Conservation (phyloP, 2,329 filamentous ascomycete species). For the Apiospora koreana region DNA sequence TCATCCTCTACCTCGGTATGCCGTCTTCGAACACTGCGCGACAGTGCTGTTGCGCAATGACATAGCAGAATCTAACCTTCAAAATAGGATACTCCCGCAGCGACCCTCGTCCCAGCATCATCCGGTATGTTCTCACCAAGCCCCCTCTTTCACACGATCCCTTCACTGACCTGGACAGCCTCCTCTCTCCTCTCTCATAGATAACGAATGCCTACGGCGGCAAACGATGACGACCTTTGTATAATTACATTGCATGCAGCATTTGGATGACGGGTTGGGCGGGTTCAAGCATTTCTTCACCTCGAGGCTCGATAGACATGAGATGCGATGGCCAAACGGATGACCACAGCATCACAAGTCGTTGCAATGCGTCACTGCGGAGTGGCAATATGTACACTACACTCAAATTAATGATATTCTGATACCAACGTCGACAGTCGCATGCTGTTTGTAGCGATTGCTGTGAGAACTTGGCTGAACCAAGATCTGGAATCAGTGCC, state of each 20-base stretch:
- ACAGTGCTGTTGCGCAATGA: not conserved
- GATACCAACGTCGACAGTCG: constrained; percentile 18
- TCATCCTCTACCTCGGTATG: constrained; percentile 95
- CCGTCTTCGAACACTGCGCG: constrained; percentile 12
- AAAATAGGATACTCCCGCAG: constrained; percentile 84
- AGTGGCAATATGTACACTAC: constrained; percentile 24
- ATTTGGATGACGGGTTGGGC: constrained; percentile 12
- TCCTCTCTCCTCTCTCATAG: constrained; percentile 66
- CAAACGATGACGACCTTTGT: constrained; percentile 14
- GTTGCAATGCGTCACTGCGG: not conserved
- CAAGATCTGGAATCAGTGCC: not conserved
- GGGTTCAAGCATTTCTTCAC: constrained; percentile 10
- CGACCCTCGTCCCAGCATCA: constrained; percentile 79
- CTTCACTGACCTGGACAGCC: constrained; percentile 41
- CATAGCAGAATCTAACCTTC: not conserved
- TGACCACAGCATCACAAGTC: not conserved
- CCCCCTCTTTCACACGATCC: too few species aligned
- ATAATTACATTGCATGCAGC: constrained; percentile 9
- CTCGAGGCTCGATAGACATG: constrained; percentile 12
- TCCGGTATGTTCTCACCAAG: constrained; percentile 46
- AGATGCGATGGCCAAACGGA: not conserved
- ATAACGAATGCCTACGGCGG: not conserved
- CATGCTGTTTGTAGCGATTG: not conserved
- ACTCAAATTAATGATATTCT: constrained; percentile 24
- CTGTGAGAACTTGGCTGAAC: not conserved